Evolutionary conservation across 352 stramenopile genomes (phyloP).

Genomic region (Thalassiosira pacifica): DNA sequence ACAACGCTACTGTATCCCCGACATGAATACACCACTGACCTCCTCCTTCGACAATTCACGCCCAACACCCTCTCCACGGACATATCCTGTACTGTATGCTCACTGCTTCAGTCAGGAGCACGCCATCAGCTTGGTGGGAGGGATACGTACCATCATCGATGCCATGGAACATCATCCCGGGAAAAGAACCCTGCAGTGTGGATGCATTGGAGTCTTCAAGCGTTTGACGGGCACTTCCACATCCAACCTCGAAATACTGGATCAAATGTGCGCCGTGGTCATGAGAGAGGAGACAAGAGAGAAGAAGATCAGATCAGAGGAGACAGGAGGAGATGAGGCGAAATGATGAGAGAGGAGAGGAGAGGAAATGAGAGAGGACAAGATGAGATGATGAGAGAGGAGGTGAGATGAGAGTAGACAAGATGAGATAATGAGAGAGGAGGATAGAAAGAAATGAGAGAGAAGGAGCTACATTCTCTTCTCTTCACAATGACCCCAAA

Average conservation of each 20-base stretch:
- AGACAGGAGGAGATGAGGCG: too few relatives aligned
- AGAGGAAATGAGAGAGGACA: too few relatives aligned
- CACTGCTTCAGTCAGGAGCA: conserved; percentile 55
- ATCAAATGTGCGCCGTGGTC: conserved; percentile 46
- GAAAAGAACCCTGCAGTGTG: conserved; percentile 43
- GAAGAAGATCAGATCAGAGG: too few relatives aligned
- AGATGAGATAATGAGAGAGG: too few relatives aligned
- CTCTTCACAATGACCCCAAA: too few relatives aligned
- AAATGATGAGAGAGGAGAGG: too few relatives aligned
- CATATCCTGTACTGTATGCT: conserved; percentile 69
- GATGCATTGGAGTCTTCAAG: conserved; percentile 55
- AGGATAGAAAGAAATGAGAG: too few relatives aligned
- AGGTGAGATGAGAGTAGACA: too few relatives aligned
- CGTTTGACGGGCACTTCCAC: conserved; percentile 38
- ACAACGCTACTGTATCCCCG: conserved; percentile 77
- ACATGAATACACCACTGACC: conserved; percentile 84
- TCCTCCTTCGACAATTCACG: conserved; percentile 79
- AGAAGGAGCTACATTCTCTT: too few relatives aligned
- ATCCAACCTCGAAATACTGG: conserved; percentile 55
- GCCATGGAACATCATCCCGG: conserved; percentile 58
- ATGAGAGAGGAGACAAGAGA: too few relatives aligned
- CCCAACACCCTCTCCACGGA: conserved; percentile 34
- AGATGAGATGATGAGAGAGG: too few relatives aligned
- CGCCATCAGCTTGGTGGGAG: conserved; percentile 51
- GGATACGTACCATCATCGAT: conserved; percentile 63